phyloP scores from a whole-genome alignment of 257 asterid species.

The Nicotiana tabacum region DNA sequence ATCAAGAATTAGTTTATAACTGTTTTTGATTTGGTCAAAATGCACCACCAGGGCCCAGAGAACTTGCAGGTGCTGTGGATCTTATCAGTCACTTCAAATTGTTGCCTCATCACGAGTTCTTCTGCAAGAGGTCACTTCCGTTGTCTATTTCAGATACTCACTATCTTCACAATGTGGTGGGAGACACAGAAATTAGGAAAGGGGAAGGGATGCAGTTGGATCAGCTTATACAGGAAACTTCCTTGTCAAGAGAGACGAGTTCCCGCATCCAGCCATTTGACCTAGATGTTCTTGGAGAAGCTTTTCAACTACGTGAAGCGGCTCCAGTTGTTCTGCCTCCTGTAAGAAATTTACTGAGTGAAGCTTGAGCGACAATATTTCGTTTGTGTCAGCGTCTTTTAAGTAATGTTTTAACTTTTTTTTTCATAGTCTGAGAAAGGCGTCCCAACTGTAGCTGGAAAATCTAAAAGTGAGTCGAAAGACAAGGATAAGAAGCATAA shows the following conservation, averaged over 20 bases:
- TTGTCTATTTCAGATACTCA: constrained; percentile 78
- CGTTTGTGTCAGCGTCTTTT: neutral
- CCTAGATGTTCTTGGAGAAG: constrained; percentile 64
- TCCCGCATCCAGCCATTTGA: constrained; percentile 75
- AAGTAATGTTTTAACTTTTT: neutral
- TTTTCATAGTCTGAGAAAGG: constrained; percentile 79
- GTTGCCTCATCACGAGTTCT: constrained; percentile 80
- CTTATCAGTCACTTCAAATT: constrained; percentile 79
- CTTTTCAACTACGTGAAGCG: constrained; percentile 80
- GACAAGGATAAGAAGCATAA: constrained; percentile 96
- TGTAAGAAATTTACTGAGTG: constrained; percentile 34
- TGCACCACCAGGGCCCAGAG: constrained; percentile 69
- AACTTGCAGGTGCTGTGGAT: constrained; percentile 91
- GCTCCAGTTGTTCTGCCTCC: constrained; percentile 66
- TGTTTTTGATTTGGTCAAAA: constrained; percentile 19
- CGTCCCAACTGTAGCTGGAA: constrained; percentile 74
- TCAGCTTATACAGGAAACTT: constrained; percentile 64
- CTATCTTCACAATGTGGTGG: constrained; percentile 89
- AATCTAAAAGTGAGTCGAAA: constrained; percentile 69
- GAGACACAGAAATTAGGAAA: constrained; percentile 88
- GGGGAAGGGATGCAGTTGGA: constrained; percentile 97
- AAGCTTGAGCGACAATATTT: neutral
- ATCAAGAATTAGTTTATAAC: neutral
- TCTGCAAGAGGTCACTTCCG: constrained; percentile 95
- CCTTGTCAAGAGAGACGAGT: constrained; percentile 57